phyloP scores from a whole-genome alignment of 768 basidiomycete species.

The Lentinula sp. region DNA sequence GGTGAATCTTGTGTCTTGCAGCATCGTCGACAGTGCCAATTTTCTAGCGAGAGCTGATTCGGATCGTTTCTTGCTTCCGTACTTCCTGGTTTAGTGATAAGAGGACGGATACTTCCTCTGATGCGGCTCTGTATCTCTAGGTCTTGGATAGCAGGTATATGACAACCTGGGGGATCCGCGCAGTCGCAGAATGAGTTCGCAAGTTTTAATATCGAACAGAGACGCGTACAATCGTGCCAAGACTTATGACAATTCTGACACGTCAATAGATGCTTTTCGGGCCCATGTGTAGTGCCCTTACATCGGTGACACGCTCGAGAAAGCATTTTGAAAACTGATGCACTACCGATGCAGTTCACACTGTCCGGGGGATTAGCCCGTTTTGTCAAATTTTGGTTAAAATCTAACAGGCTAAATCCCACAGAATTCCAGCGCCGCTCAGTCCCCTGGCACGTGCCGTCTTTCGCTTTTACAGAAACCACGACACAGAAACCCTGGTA shows the following conservation, averaged over 20 bases:
- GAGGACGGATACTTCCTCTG: background rate
- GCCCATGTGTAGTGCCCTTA: conserved; percentile 15
- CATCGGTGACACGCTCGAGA: conserved; percentile 19
- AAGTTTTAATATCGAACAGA: background rate
- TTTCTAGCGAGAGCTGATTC: background rate
- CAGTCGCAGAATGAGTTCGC: background rate
- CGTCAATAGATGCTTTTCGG: conserved; percentile 24
- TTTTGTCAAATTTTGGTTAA: too few species aligned
- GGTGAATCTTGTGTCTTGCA: background rate
- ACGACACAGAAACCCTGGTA: too few species aligned
- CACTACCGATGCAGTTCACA: too few species aligned
- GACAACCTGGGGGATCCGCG: background rate
- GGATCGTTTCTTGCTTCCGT: background rate
- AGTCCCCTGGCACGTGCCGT: background rate
- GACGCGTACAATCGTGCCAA: conserved; percentile 27
- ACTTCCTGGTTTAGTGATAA: background rate
- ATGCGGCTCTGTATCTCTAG: background rate
- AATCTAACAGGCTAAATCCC: too few species aligned
- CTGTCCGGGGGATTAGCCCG: too few species aligned
- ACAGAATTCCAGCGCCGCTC: too few species aligned
- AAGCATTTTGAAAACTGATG: background rate
- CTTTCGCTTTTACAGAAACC: too few species aligned
- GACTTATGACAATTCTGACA: conserved; percentile 24
- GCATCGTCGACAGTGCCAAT: background rate
- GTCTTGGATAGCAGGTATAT: background rate